A percentile compares a stretch with the other conserved stretches of the same genome.
phyloP scores from a whole-genome alignment of 495 filamentous ascomycete species.

The Lasiosphaeria hispida region DNA sequence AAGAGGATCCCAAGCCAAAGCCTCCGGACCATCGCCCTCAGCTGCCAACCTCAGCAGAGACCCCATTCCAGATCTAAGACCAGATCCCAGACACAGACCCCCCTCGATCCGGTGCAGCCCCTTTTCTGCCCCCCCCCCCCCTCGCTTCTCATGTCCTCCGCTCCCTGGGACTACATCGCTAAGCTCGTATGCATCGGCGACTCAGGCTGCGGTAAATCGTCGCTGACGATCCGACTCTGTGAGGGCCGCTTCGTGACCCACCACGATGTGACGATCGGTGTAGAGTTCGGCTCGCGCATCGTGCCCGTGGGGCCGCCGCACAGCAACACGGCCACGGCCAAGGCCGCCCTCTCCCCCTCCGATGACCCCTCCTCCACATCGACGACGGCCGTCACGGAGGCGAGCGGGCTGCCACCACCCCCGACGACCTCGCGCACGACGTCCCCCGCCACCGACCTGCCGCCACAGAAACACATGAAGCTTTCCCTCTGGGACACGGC shows the following conservation, averaged over 20 bases:
- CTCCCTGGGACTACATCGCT: constrained; percentile 94
- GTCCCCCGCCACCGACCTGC: constrained; percentile 19
- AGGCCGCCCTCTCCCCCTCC: neutral
- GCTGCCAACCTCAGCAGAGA: too few species aligned
- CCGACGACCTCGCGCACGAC: constrained; percentile 16
- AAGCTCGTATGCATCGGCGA: constrained; percentile 98
- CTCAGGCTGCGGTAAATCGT: constrained; percentile 87
- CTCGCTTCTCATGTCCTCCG: constrained; percentile 46
- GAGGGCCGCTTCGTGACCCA: constrained; percentile 91
- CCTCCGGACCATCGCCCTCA: too few species aligned
- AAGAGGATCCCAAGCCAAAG: too few species aligned
- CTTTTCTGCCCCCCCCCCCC: neutral
- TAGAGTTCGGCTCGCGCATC: constrained; percentile 93
- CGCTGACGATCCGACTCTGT: constrained; percentile 89
- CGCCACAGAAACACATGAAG: constrained; percentile 72
- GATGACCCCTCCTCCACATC: neutral
- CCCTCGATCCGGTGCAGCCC: constrained; percentile 7
- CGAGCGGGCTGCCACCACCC: constrained; percentile 38
- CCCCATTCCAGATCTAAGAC: too few species aligned
- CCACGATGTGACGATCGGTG: constrained; percentile 97
- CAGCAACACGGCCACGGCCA: constrained; percentile 35
- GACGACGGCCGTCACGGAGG: constrained; percentile 2
- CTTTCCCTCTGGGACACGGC: constrained; percentile 88
- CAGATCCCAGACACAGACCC: neutral
- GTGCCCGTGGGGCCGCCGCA: constrained; percentile 85